phyloP scores from a whole-genome alignment of 1,284 basidiomycete genomes.

The Malassezia nana region DNA sequence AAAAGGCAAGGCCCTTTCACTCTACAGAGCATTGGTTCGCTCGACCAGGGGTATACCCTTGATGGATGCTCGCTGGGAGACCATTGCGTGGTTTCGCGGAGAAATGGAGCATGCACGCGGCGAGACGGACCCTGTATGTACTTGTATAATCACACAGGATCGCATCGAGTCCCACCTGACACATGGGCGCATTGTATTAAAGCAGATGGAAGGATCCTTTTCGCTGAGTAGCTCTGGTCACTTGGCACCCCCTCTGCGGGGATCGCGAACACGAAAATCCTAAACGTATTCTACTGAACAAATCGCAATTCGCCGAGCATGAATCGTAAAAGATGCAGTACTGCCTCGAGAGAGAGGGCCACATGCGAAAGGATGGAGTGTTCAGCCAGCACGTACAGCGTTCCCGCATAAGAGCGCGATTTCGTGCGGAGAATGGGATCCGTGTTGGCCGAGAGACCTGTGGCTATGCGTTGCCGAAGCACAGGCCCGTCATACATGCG shows the following conservation, averaged over 20 bases:
- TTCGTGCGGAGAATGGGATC: not conserved
- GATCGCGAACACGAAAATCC: not conserved
- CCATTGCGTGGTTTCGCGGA: conserved; percentile 14
- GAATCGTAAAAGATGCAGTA: conserved; percentile 27
- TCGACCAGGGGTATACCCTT: conserved; percentile 10
- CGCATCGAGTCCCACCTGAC: conserved; percentile 8
- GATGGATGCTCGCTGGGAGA: conserved; percentile 9
- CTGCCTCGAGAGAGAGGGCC: conserved; percentile 23
- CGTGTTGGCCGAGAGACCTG: not conserved
- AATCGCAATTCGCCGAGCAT: conserved; percentile 38
- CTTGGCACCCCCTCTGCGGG: not conserved
- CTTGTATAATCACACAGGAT: not conserved
- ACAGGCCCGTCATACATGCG: not conserved
- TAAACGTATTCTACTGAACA: conserved; percentile 5
- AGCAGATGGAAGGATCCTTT: not conserved
- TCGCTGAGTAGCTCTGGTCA: not conserved
- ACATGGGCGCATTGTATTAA: conserved; percentile 8
- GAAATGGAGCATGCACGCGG: conserved; percentile 9
- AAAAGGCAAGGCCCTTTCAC: conserved; percentile 3
- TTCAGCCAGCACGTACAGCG: conserved; percentile 36
- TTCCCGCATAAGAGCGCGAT: not conserved
- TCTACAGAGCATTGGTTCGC: conserved; percentile 8
- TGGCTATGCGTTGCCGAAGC: not conserved
- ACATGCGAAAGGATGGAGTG: conserved; percentile 35
- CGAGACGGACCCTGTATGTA: conserved; percentile 10